Evolutionary conservation across 257 asterid genomes (phyloP).

Genomic region (Przewalskia tangutica): DNA sequence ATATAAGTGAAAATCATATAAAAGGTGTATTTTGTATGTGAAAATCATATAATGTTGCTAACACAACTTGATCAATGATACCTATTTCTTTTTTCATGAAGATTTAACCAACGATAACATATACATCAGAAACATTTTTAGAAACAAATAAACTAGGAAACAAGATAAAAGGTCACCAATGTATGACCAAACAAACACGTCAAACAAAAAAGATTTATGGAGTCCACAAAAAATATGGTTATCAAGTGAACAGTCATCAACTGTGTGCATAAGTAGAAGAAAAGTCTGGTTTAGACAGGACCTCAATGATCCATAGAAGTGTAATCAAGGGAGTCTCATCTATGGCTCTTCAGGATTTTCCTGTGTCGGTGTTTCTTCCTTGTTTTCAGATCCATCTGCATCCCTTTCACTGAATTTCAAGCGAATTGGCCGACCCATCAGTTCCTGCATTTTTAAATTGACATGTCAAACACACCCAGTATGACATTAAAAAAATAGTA

Average conservation of each 20-base stretch:
- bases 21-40: background rate
- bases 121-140: background rate
- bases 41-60: background rate
- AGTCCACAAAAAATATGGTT: background rate
- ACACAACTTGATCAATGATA: background rate
- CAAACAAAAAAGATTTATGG: background rate
- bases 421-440: conserved; percentile 61
- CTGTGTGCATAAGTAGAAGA: conserved; percentile 1
- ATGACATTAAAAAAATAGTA: background rate
- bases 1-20: background rate
- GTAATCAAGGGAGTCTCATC: background rate
- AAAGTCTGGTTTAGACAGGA: background rate
- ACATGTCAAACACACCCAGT: background rate
- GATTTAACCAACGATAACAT: background rate
- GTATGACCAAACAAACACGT: background rate
- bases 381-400: conserved; percentile 23
- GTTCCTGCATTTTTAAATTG: conserved; percentile 35
- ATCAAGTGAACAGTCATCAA: background rate
- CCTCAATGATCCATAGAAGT: conserved; percentile 8
- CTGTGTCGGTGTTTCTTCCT: conserved; percentile 15
- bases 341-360: conserved; percentile 25
- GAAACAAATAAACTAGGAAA: background rate
- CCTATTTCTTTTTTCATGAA: background rate
- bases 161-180: background rate
- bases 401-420: conserved; percentile 56